Evolutionary conservation across 106 monocot genomes (phyloP).

Genomic region (Triglochin maritima): DNA sequence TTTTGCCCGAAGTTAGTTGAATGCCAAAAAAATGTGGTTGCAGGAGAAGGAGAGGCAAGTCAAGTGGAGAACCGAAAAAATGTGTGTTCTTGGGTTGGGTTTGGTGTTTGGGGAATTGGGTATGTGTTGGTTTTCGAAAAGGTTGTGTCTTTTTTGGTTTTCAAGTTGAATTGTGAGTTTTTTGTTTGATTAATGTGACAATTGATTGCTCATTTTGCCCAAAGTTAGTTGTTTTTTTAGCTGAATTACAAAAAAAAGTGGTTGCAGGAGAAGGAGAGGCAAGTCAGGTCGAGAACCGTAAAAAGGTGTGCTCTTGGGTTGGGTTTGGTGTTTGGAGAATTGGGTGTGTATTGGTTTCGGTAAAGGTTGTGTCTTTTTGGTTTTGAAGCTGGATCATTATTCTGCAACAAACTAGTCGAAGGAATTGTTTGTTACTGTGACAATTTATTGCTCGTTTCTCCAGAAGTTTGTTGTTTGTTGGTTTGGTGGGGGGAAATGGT

Average conservation of each 20-base stretch:
- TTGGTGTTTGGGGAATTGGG: background rate
- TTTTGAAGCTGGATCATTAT: background rate
- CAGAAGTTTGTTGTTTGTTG: no score
- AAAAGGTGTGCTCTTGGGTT: conserved; percentile 27
- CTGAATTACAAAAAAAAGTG: no score
- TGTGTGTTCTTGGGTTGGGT: conserved; percentile 16
- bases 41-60: conserved; percentile 58
- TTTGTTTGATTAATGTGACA: no score
- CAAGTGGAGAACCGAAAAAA: conserved; percentile 45
- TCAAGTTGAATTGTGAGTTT: background rate
- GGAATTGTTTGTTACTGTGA: no score
- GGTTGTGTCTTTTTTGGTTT: background rate
- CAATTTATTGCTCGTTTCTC: no score
- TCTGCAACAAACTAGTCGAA: no score
- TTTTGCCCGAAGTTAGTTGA: no score
- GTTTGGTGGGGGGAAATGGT: no score
- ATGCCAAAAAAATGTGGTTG: no score
- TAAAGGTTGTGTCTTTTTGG: background rate
- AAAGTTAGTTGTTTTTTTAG: no score
- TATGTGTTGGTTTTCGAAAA: background rate
- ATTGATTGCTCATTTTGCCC: no score
- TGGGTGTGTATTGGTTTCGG: background rate
- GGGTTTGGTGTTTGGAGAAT: background rate
- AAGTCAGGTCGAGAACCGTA: conserved; percentile 44
- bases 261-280: conserved; percentile 60